Base-by-base conservation (phyloP, 257 asterid genomes). In the Petunia secreta region DNA sequence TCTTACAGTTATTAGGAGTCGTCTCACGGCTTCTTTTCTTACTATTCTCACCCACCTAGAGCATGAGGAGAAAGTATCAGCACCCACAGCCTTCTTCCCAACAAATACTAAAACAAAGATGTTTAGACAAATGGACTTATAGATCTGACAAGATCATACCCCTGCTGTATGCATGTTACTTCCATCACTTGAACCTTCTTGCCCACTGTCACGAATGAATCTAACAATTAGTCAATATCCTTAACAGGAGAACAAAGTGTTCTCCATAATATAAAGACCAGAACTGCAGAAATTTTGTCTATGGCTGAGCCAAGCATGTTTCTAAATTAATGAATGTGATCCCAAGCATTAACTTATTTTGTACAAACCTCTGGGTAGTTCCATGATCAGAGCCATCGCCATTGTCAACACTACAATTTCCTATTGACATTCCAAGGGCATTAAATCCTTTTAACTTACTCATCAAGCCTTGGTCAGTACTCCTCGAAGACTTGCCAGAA, bases 131-230 rank as follows among this genome's bases (percentile, higher is more conserved):
- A 37, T 55, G 14, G 25, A 71, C 50, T 79, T 37, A 15, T 34
- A 71, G 41, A 2, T 71, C 77, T 3, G 1, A 15, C 48, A 85
- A 76, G 66, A 80, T 75, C 88, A 82, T 66, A 91, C 98, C 93
- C 81, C 81, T 14, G 88, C 66, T 69, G 90, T 84, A 80, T 85
- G 91, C 84, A 88, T 89, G 79, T 89, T 90, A 82, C 98, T 96
- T 89, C 96, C 98, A 74, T 91, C 97, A 80, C 97, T 96, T 75
- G 98, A 96, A 77, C 89, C 97, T 41, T 83, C 94, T 77, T 91
- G 97, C 77, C 83, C 92, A 69, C 98, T 96, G 91, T 80, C 66
- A 79, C n/a, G 55, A 74, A 74, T 55, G 75, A 83, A 84, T 7
- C 77, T 36, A 75, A 69, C 54, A 54, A 53, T 86, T 66, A 71